These are phyloP conservation scores for Hysterangium stoloniferum DNA, from an alignment of 768 basidiomycete genomes.

Conservation along the genomic window DNA sequence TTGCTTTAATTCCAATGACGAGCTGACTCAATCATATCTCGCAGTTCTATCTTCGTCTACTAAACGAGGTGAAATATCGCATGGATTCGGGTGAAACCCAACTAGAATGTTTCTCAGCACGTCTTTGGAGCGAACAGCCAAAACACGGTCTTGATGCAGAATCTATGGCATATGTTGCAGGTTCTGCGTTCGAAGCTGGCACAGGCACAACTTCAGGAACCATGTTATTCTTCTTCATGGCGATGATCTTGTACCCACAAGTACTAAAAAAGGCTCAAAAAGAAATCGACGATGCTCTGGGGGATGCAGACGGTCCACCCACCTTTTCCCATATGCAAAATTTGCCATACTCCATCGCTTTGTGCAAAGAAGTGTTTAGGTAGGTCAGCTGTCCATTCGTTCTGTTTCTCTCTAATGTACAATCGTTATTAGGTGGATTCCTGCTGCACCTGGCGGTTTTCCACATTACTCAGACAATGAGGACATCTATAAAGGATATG, in stretches of 20 bases:
- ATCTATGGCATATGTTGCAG: conserved; percentile 15
- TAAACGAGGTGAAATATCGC: conserved; percentile 17
- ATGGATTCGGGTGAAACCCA: conserved; percentile 15
- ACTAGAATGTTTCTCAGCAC: conserved; percentile 17
- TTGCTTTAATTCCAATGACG: not conserved
- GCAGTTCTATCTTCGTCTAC: conserved; percentile 18
- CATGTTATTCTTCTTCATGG: conserved; percentile 21
- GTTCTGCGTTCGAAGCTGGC: conserved; percentile 20
- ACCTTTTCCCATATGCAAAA: conserved; percentile 9
- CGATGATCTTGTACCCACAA: conserved; percentile 18
- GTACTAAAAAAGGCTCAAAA: conserved; percentile 21
- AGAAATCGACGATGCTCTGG: conserved; percentile 20
- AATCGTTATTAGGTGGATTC: conserved; percentile 9
- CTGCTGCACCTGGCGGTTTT: conserved; percentile 3
- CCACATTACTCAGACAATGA: conserved; percentile 9
- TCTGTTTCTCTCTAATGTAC: not conserved
- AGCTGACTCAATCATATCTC: not conserved
- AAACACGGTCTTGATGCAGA: conserved; percentile 13
- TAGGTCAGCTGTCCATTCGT: not conserved
- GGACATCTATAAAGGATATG: conserved; percentile 8
- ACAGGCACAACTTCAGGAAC: conserved; percentile 18
- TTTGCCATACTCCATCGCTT: conserved; percentile 13
- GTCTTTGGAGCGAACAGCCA: conserved; percentile 15
- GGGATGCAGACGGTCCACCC: conserved; percentile 10
- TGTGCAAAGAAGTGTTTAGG: conserved; percentile 13